Conservation (phyloP, 768 basidiomycete species). For the Mycena galericulata region DNA sequence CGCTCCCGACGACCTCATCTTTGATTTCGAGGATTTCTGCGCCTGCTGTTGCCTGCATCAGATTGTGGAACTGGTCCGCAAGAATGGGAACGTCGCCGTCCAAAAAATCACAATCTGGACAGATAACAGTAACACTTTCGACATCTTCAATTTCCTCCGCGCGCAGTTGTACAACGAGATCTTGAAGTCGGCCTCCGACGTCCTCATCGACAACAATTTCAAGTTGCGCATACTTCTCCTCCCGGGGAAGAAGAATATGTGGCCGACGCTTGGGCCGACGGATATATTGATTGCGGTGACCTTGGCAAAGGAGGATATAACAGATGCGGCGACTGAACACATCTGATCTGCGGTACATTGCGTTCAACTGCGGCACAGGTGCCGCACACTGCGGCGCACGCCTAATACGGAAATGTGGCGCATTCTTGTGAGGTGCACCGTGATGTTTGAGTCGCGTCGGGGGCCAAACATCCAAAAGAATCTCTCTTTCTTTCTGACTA, state of each 20-base stretch:
- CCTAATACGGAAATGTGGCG: too few species aligned
- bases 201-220: slow-evolving; percentile 12
- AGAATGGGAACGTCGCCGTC: background rate
- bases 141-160: slow-evolving; percentile 36
- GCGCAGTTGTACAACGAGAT: slow-evolving; percentile 36
- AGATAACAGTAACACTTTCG: slow-evolving; percentile 39
- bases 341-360: too few species aligned
- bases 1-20: slow-evolving; percentile 33
- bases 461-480: too few species aligned
- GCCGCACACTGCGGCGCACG: too few species aligned
- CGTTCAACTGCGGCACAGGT: too few species aligned
- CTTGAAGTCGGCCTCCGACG: slow-evolving; percentile 31
- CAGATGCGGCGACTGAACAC: too few species aligned
- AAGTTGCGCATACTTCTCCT: slow-evolving; percentile 41
- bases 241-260: slow-evolving; percentile 37
- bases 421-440: too few species aligned
- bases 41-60: slow-evolving; percentile 31
- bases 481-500: too few species aligned
- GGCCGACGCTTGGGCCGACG: too few species aligned
- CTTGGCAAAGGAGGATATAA: too few species aligned
- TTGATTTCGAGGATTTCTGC: slow-evolving; percentile 41
- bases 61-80: background rate
- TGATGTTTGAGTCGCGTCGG: too few species aligned
- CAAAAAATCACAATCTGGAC: slow-evolving; percentile 36
- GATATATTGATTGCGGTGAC: too few species aligned